Percentiles rank a stretch among this genome's conserved stretches.
These are phyloP conservation scores for Pluteus cervinus DNA, from an alignment of 768 basidiomycete genomes.

Conservation along the genomic window DNA sequence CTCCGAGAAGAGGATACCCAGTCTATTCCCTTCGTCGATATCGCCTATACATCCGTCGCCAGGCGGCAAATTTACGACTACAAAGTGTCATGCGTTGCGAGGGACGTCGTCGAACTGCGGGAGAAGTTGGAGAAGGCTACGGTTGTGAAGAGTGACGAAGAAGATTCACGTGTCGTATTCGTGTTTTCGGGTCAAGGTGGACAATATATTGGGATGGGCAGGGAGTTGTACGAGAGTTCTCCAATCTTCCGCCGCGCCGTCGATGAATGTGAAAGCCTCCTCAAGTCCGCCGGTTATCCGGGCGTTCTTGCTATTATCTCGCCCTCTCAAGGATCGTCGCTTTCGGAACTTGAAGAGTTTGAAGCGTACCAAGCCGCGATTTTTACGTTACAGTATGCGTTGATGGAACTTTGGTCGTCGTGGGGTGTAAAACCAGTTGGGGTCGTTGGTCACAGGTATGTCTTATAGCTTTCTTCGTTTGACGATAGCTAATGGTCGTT, in stretches of 20 bases:
- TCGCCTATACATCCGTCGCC: slow-evolving; percentile 65
- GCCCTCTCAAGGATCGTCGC: slow-evolving; percentile 13
- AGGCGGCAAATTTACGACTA: slow-evolving; percentile 51
- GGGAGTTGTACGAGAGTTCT: slow-evolving; percentile 43
- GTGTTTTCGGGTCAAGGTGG: slow-evolving; percentile 74
- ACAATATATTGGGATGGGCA: slow-evolving; percentile 63
- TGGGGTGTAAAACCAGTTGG: slow-evolving; percentile 62
- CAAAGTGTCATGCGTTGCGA: slow-evolving; percentile 45
- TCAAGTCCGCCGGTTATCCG: slow-evolving; percentile 42
- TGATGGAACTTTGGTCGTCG: slow-evolving; percentile 58
- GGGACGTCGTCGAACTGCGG: slow-evolving; percentile 37
- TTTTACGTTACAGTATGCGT: slow-evolving; percentile 57
- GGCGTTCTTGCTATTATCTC: slow-evolving; percentile 43
- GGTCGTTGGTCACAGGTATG: slow-evolving; percentile 69
- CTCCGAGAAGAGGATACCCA: slow-evolving; percentile 26
- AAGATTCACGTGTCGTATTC: slow-evolving; percentile 39
- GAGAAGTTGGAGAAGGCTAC: slow-evolving; percentile 32
- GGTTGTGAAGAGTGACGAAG: slow-evolving; percentile 21
- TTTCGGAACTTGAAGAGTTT: slow-evolving; percentile 27
- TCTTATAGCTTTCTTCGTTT: slow-evolving; percentile 2
- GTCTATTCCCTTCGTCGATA: slow-evolving; percentile 31
- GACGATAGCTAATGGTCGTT: slow-evolving; percentile 3
- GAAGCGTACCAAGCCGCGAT: slow-evolving; percentile 48
- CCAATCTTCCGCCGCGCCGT: slow-evolving; percentile 44
- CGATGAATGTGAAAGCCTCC: slow-evolving; percentile 50